These are phyloP conservation scores for Trichoderma sp. DNA, from an alignment of 2,329 filamentous ascomycete genomes.

Conservation along the genomic window DNA sequence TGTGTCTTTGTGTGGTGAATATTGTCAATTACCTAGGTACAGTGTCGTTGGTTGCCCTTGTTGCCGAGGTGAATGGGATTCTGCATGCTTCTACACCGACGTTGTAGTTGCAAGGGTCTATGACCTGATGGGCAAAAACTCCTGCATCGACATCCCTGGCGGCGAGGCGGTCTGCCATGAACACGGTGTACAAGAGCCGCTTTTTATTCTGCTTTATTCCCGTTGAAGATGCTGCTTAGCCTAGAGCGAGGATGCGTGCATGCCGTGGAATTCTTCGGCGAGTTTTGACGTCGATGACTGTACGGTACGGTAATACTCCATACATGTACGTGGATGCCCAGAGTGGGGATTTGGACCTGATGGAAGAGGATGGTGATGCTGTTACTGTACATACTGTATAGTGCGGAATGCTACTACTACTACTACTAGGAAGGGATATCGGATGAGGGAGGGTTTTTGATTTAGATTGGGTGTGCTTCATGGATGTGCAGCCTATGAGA, in stretches of 20 bases:
- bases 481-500: too few species aligned
- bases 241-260: not conserved
- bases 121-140: not conserved
- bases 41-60: not conserved
- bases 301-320: not conserved
- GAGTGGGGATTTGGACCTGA: not conserved
- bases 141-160: conserved; percentile 13
- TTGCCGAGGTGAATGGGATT: not conserved
- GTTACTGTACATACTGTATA: too few species aligned
- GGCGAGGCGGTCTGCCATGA: conserved; percentile 12
- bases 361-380: not conserved
- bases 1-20: not conserved
- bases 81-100: not conserved
- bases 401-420: too few species aligned
- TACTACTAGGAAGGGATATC: too few species aligned
- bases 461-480: too few species aligned
- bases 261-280: not conserved
- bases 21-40: not conserved
- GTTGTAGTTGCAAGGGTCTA: conserved; percentile 3
- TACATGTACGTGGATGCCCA: not conserved
- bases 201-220: not conserved
- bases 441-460: too few species aligned
- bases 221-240: not conserved
- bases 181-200: conserved; percentile 6
- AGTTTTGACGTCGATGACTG: not conserved